Evolutionary conservation across 148 eudicot species (phyloP).

Genomic region (Polygonum maritimum): DNA sequence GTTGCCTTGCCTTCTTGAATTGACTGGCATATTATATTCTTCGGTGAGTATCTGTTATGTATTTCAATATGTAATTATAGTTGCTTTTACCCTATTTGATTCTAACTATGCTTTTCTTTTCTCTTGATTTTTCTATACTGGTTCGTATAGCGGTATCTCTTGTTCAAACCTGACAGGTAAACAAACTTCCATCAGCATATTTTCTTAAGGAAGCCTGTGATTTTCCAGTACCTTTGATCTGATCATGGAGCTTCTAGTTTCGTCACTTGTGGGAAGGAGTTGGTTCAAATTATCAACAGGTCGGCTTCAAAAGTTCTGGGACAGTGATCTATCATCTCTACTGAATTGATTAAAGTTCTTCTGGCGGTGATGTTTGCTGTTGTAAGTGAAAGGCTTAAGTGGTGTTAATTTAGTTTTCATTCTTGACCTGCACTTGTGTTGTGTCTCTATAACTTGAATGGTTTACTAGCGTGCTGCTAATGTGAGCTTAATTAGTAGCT

Average conservation of each 20-base stretch:
- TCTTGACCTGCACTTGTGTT: not conserved
- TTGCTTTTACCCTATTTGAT: not conserved
- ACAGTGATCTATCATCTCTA: conserved; percentile 28
- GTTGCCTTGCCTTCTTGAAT: conserved; percentile 60
- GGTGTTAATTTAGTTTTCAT: not conserved
- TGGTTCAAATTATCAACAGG: conserved; percentile 44
- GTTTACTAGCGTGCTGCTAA: not conserved
- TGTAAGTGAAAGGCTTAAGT: not conserved
- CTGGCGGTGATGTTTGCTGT: not conserved
- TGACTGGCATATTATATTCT: conserved; percentile 70
- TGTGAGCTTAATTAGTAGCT: not conserved
- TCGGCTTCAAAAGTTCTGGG: conserved; percentile 74
- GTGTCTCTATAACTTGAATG: not conserved
- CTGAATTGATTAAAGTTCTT: not conserved
- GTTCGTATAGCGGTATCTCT: conserved; percentile 83
- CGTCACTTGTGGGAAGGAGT: conserved; percentile 48
- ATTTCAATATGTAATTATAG: too few relatives aligned
- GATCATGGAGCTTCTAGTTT: conserved; percentile 1
- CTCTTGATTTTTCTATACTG: conserved; percentile 43
- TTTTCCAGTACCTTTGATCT: not conserved
- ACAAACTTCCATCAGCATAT: not conserved
- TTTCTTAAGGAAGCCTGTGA: not conserved
- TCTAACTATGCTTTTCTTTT: conserved; percentile 17
- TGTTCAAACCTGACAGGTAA: conserved; percentile 95
- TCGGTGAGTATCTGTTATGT: conserved; percentile 35